Evolutionary conservation across 164 flowering plant genomes (phyloP), one percentile per base, ranked within the genome.

Genomic region (Hamamelis virginiana): DNA sequence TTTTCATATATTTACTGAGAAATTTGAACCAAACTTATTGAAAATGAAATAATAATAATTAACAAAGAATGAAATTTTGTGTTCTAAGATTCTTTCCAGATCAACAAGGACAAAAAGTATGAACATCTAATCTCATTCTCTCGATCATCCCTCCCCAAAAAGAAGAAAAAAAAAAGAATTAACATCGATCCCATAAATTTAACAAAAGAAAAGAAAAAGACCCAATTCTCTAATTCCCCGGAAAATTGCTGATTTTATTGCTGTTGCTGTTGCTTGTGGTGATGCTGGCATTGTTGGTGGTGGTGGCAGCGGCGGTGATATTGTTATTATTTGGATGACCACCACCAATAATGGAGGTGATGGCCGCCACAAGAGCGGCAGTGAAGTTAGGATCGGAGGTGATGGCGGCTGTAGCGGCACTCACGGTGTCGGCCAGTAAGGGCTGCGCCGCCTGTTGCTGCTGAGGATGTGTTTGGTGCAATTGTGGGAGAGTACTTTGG

Each of bases 311-410:
- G 27, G 25, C 27, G 64, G 14, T 60, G 69, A 15, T 59, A 63
- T 43, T 73, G 69, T 1, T 70, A 60, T 64, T 77, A 62, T 52
- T 75, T 10, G 81, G 47, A 18, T 64, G 71, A 18, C 57, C 72
- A 8, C 85, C 83, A 45, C 81, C 71, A 62, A 88, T 86, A 27
- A 86, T 76, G 69, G 90, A 84, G 22, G 77, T 62, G 62, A 89
- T 87, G 51, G 89, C 91, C 1, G 89, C 91, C 0, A 89, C 93
- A 0, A 89, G 81, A 21, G 86, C 91, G 4, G 91, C 91, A 0
- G 93, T 85, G 83, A 89, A 89, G 69, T 82, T 87, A 0, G 93
- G 93, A 60, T 89, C 91, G 3, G 88, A 77, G 9, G 91, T 83
- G 74, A 89, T 82, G 53, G 91, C 91, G 1, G 89, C 89, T 9